phyloP scores from a whole-genome alignment of 2,329 filamentous ascomycete species.

The Immersiporthe knoxdaviesiana region DNA sequence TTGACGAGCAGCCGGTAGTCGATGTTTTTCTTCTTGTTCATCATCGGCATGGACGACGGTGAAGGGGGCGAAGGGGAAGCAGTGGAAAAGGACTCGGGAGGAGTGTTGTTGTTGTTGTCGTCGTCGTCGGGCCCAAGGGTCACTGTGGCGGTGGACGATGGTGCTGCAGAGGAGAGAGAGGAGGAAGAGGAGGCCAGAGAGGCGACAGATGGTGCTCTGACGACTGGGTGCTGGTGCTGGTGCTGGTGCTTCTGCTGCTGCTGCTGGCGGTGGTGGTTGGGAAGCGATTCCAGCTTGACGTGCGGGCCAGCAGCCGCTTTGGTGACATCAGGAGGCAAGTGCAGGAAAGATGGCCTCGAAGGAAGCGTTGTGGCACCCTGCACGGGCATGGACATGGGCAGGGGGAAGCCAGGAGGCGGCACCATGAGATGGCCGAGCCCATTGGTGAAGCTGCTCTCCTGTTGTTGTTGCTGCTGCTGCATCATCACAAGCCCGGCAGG shows the following conservation, averaged over 20 bases:
- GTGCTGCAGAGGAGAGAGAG: neutral
- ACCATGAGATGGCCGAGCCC: neutral
- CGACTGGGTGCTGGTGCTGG: neutral
- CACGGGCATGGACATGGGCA: neutral
- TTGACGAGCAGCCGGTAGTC: slow-evolving; percentile 28
- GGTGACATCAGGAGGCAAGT: neutral
- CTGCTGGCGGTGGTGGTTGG: too few relatives aligned
- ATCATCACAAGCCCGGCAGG: neutral
- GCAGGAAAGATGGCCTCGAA: neutral
- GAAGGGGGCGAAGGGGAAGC: neutral
- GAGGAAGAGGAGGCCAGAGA: neutral
- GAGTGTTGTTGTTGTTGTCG: too few relatives aligned
- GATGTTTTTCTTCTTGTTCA: neutral
- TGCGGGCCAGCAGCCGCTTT: neutral
- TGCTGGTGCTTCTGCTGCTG: neutral
- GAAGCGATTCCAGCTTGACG: neutral
- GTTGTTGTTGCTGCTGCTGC: neutral
- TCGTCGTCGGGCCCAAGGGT: neutral
- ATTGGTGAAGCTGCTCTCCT: neutral
- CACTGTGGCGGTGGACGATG: slow-evolving; percentile 17
- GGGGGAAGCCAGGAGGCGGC: neutral
- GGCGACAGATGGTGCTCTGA: neutral
- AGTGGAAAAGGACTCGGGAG: neutral
- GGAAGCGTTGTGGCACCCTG: neutral
- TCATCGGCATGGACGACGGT: neutral